Conservation (phyloP, 169 alveolate species). For the Plasmodium vinckei region DNA sequence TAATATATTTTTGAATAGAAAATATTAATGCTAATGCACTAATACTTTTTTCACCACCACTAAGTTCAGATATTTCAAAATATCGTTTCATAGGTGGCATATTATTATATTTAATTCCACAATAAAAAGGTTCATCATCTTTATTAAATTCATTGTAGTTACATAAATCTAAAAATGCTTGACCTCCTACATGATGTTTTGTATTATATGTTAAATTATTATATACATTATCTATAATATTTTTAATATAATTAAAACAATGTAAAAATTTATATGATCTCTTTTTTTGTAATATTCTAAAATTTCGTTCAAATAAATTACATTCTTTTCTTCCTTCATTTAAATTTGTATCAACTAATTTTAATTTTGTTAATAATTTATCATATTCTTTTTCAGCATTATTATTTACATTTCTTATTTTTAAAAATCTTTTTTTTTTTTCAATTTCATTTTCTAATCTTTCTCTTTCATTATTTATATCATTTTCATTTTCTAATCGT, state of each 20-base stretch:
- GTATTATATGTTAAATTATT: conserved; percentile 79
- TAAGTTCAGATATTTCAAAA: conserved; percentile 80
- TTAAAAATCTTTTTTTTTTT: conserved; percentile 37
- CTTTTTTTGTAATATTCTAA: conserved; percentile 79
- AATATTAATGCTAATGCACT: conserved; percentile 94
- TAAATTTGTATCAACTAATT: conserved; percentile 23
- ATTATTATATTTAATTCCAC: conserved; percentile 83
- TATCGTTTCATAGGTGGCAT: conserved; percentile 86
- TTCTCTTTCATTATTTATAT: conserved; percentile 74
- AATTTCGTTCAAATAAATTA: conserved; percentile 79
- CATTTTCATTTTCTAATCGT: conserved; percentile 69
- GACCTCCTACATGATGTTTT: conserved; percentile 79
- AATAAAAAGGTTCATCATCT: conserved; percentile 83
- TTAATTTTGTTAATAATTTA: conserved; percentile 25
- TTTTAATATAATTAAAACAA: conserved; percentile 82
- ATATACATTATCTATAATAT: conserved; percentile 81
- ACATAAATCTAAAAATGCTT: conserved; percentile 82
- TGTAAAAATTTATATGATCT: conserved; percentile 80
- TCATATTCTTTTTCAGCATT: conserved; percentile 68
- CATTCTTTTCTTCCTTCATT: conserved; percentile 74
- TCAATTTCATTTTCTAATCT: conserved; percentile 79
- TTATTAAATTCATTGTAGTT: conserved; percentile 80
- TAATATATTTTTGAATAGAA: conserved; percentile 91
- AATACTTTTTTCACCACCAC: conserved; percentile 98
- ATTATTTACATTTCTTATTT: conserved; percentile 46